Evolutionary conservation across 805 yeast genomes (phyloP).

Genomic region (Yarrowia sp.): DNA sequence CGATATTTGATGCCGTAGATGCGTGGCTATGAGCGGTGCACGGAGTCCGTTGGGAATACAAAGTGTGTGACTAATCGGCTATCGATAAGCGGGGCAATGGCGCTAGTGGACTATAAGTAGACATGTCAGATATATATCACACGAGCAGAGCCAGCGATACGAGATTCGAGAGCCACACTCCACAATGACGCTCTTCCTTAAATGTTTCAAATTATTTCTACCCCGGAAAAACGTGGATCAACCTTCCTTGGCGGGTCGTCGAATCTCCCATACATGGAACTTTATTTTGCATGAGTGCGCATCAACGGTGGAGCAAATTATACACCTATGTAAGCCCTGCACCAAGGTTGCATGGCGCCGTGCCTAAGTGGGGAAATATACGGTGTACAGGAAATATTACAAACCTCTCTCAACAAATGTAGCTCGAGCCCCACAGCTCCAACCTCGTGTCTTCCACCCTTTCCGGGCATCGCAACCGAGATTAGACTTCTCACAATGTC

Average conservation of each 20-base stretch:
- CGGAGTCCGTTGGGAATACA: constrained; percentile 9
- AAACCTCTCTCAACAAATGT: neutral
- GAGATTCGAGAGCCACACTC: too few relatives aligned
- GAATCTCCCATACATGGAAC: constrained; percentile 1
- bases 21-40: neutral
- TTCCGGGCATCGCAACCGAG: neutral
- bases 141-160: too few relatives aligned
- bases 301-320: constrained; percentile 3
- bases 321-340: neutral
- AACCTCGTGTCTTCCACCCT: neutral
- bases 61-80: constrained; percentile 7
- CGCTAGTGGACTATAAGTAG: neutral
- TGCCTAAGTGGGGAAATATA: neutral
- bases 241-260: constrained; percentile 7
- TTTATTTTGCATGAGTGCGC: constrained; percentile 1
- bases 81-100: neutral
- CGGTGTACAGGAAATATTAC: neutral
- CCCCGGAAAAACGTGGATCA: constrained; percentile 34
- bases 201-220: neutral
- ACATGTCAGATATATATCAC: too few relatives aligned
- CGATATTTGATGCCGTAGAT: constrained; percentile 2
- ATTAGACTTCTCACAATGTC: neutral
- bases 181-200: neutral
- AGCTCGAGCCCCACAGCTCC: neutral
- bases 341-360: constrained; percentile 4